Conservation (phyloP, 768 basidiomycete species). For the Hebeloma cylindrosporum region DNA sequence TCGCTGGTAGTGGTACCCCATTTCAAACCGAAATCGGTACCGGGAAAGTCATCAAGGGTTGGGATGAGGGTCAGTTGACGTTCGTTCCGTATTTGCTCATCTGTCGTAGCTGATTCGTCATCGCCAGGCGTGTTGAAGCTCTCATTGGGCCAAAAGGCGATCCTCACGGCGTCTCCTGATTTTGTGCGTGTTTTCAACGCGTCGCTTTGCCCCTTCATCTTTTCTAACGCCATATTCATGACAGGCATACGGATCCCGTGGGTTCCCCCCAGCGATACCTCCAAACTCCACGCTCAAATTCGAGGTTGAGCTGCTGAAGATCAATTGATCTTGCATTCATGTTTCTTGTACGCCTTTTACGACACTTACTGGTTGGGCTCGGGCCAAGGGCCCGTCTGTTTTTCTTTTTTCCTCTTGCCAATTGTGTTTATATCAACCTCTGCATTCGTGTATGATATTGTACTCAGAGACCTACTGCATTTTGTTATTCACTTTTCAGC, state of each 20-base stretch:
- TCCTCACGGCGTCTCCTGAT: conserved; percentile 68
- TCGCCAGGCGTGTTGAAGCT: conserved; percentile 70
- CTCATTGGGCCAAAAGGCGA: conserved; percentile 74
- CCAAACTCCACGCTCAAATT: conserved; percentile 73
- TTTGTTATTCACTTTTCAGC: conserved; percentile 4
- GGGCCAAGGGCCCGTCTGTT: conserved; percentile 15
- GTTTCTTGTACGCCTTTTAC: background rate
- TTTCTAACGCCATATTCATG: conserved; percentile 6
- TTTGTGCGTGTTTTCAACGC: conserved; percentile 51
- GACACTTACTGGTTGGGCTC: conserved; percentile 6
- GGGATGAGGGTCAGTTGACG: conserved; percentile 75
- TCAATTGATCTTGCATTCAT: conserved; percentile 38
- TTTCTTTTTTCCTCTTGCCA: conserved; percentile 7
- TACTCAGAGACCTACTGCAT: conserved; percentile 13
- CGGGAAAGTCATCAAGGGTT: conserved; percentile 84
- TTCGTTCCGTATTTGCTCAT: background rate
- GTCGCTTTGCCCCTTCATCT: conserved; percentile 5
- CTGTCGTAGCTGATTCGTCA: conserved; percentile 19
- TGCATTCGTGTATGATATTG: conserved; percentile 31
- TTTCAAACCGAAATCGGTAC: conserved; percentile 75
- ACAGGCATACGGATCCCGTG: conserved; percentile 72
- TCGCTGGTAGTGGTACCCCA: conserved; percentile 56
- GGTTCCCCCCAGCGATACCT: conserved; percentile 81
- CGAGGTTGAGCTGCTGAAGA: conserved; percentile 80
- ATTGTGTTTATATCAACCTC: conserved; percentile 26